Base-by-base conservation (phyloP, 345 rosid genomes). In the Gossypium stocksii region DNA sequence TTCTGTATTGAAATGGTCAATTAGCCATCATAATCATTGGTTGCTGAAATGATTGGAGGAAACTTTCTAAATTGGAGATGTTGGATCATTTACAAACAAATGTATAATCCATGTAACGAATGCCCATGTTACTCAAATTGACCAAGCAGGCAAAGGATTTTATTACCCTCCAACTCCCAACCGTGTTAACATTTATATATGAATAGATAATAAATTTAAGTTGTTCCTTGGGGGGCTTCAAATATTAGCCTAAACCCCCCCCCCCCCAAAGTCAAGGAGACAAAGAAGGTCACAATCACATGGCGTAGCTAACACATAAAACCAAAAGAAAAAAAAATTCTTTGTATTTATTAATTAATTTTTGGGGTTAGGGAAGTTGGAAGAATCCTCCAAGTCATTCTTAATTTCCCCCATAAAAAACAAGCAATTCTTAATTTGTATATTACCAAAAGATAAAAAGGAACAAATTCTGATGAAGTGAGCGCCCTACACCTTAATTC, bases 391-490 rank as follows among this genome's bases (percentile, higher is more conserved):
- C 38, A 22, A 25, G 34, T 71, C 46, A 62, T 14, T 69, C 34
- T 54, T 20, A n/a, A 29, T 49, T 34, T 57, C 6, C 6, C 38
- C 38, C 38, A 29, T 29, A 29, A 29, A 29, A 29, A 29, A 29
- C 38, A 29, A 29, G 38, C 38, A 29, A 62, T 14, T 69, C 29
- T 54, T 19, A n/a, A 29, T 34, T 34, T 57, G 25, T 15, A 38
- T 74, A 23, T 22, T 20, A 43, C 17, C 51, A 19, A 2, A 12
- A 54, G 61, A 16, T 3, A 52, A 53, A 76, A 34, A 38, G 17
- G 73, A 79, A 45, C 58, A 68, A 81, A 63, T 81, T 84, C 87
- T 38, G 54, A 60, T 0, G 70, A 3, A 45, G 85, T 75, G 77
- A 81, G 85, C 85, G 80, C 58, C 74, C 74, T 67, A 76, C 81